Percentiles rank a stretch among this genome's conserved stretches.
Evolutionary conservation across 2,329 filamentous ascomycete genomes (phyloP).

Genomic region (Dactylellina leptospora): DNA sequence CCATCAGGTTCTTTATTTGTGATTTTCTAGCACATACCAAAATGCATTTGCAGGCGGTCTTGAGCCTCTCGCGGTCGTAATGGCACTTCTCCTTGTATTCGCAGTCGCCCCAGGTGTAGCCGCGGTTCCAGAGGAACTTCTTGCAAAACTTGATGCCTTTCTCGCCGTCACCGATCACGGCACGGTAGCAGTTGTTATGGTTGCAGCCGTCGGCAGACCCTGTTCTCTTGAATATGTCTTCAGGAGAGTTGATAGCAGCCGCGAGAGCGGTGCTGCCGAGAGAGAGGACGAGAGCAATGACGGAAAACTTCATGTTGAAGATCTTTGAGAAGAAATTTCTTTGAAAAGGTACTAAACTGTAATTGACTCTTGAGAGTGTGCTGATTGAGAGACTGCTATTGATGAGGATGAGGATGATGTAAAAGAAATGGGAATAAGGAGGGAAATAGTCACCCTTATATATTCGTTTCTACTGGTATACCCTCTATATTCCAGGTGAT

Average conservation of each 20-base stretch:
- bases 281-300: conserved; percentile 4
- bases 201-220: conserved; percentile 7
- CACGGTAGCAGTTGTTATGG: conserved; percentile 10
- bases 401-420: neutral
- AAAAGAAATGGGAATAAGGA: neutral
- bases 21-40: conserved; percentile 1
- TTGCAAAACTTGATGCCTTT: neutral
- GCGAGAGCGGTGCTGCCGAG: conserved; percentile 1
- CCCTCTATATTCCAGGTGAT: neutral
- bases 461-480: neutral
- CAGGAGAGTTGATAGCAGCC: neutral
- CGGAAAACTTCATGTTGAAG: conserved; percentile 6
- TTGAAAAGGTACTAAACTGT: neutral
- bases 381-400: neutral
- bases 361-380: neutral
- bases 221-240: neutral
- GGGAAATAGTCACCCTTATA: neutral
- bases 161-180: neutral
- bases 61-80: neutral
- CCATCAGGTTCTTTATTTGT: neutral
- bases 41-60: neutral
- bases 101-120: conserved; percentile 1
- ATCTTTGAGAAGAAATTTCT: neutral
- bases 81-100: conserved; percentile 3
- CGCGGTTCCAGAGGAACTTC: conserved; percentile 12